phyloP scores from a whole-genome alignment of 176 grass and related monocot species.

The Zizania latifolia region DNA sequence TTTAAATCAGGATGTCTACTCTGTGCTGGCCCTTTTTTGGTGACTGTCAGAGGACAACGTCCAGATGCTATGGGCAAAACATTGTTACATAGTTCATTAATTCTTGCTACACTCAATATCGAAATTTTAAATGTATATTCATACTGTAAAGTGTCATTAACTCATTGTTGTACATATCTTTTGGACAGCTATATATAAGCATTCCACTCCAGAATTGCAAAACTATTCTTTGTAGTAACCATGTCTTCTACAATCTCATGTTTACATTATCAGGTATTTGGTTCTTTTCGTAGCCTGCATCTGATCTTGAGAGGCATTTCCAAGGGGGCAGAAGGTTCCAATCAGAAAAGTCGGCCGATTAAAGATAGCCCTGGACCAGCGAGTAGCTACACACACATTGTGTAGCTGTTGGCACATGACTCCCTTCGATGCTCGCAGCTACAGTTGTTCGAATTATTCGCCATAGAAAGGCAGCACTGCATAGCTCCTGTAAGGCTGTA shows the following conservation, averaged over 20 bases:
- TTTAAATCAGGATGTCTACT: background rate
- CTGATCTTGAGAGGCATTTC: background rate
- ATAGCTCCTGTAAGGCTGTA: background rate
- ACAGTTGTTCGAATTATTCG: background rate
- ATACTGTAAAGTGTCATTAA: conserved; percentile 2
- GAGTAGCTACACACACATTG: background rate
- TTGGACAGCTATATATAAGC: background rate
- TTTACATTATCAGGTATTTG: background rate
- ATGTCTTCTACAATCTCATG: background rate
- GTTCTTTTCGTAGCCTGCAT: background rate
- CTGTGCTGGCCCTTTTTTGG: conserved; percentile 1
- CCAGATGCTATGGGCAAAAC: background rate
- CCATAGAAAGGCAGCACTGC: background rate
- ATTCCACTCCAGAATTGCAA: background rate
- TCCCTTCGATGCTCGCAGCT: background rate
- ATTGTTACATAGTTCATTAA: background rate
- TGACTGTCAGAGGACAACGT: background rate
- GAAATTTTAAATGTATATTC: conserved; percentile 2
- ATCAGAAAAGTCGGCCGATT: background rate
- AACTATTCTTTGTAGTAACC: background rate
- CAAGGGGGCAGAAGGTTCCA: background rate
- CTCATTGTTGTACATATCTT: background rate
- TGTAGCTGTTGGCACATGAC: background rate
- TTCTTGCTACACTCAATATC: background rate
- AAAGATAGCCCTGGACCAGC: background rate